Evolutionary conservation across 345 rosid species (phyloP).

Genomic region (Adansonia digitata): DNA sequence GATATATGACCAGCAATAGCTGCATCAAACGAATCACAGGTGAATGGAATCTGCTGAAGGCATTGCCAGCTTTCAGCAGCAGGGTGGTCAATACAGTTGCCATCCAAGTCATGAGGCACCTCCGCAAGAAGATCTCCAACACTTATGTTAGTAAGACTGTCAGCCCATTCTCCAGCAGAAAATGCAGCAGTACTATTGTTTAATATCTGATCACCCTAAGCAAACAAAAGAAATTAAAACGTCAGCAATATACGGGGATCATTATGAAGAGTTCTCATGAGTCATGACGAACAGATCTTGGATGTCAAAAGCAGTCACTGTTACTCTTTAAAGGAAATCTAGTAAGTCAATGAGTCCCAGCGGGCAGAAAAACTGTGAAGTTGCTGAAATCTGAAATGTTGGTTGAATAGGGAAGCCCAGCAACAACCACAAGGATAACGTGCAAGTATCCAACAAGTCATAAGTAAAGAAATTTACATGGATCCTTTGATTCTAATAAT

Average conservation of each 20-base stretch:
- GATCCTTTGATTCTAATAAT: neutral
- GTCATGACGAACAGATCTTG: neutral
- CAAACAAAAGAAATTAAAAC: conserved; percentile 4
- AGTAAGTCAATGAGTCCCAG: neutral
- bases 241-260: conserved; percentile 2
- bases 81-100: conserved; percentile 32
- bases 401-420: neutral
- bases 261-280: neutral
- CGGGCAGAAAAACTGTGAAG: neutral
- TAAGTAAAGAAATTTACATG: neutral
- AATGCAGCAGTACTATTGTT: conserved; percentile 34
- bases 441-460: neutral
- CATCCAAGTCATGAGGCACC: conserved; percentile 47
- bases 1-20: conserved; percentile 95
- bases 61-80: conserved; percentile 39
- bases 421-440: neutral
- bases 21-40: conserved; percentile 98
- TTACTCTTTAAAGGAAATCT: neutral
- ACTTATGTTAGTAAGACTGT: conserved; percentile 88
- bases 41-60: conserved; percentile 59
- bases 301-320: neutral
- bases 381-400: neutral
- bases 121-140: conserved; percentile 87
- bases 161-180: conserved; percentile 93
- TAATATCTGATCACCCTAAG: conserved; percentile 42